These are phyloP conservation scores for Chrysochromulina parva DNA, from an alignment of 78 protist species.

Conservation along the genomic window DNA sequence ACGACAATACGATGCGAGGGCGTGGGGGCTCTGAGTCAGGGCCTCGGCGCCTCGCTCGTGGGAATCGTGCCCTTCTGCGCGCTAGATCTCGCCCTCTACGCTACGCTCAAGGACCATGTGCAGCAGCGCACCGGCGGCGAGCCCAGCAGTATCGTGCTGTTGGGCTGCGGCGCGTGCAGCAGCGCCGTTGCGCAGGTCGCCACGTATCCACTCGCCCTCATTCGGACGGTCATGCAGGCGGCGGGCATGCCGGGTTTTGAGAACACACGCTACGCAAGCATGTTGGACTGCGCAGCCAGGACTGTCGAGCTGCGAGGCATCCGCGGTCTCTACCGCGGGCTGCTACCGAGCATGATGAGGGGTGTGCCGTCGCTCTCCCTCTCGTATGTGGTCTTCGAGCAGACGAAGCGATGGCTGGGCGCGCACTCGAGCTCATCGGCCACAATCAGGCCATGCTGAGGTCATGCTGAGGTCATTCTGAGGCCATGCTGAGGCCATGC, in stretches of 20 bases:
- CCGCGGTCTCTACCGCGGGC: not conserved
- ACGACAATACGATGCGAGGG: not conserved
- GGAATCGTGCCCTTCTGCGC: conserved; percentile 41
- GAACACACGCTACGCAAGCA: not conserved
- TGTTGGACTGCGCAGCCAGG: not conserved
- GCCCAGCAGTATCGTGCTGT: too few relatives aligned
- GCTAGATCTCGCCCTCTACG: not conserved
- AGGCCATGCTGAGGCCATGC: too few relatives aligned
- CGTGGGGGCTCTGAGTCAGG: not conserved
- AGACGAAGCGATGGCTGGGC: not conserved
- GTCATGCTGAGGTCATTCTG: too few relatives aligned
- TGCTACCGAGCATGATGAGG: not conserved
- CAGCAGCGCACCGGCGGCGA: too few relatives aligned
- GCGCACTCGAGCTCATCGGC: too few relatives aligned
- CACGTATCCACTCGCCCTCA: conserved; percentile 5
- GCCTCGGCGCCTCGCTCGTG: conserved; percentile 4
- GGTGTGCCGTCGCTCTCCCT: not conserved
- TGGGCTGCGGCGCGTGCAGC: not conserved
- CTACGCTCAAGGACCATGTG: not conserved
- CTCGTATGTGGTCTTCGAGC: conserved; percentile 23
- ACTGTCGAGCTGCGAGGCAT: not conserved
- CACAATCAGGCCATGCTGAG: too few relatives aligned
- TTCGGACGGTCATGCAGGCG: not conserved
- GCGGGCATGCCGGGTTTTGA: not conserved
- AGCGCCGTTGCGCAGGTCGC: not conserved